phyloP scores from a whole-genome alignment of 495 filamentous ascomycete genomes.

The Neurospora sp. region DNA sequence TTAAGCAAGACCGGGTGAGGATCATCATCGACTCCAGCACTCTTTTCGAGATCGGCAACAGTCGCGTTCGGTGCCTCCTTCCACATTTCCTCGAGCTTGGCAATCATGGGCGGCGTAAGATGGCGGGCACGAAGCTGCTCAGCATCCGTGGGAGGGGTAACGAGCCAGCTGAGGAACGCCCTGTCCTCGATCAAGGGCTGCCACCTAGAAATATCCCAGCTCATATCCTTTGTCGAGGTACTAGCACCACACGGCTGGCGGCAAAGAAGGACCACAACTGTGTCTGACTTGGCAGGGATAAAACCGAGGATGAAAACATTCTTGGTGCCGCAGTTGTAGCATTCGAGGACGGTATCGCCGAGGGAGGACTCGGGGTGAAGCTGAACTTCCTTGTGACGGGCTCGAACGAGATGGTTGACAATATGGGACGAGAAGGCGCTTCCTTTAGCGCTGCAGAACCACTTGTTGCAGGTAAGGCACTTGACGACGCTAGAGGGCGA shows the following conservation, averaged over 20 bases:
- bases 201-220: slow-evolving; percentile 98
- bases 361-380: slow-evolving; percentile 91
- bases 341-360: slow-evolving; percentile 93
- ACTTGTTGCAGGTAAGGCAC: slow-evolving; percentile 91
- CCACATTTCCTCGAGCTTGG: slow-evolving; percentile 97
- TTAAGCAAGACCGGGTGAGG: slow-evolving; percentile 86
- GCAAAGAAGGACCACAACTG: slow-evolving; percentile 92
- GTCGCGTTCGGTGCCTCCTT: slow-evolving; percentile 90
- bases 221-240: slow-evolving; percentile 99
- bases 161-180: slow-evolving; percentile 90
- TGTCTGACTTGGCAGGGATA: slow-evolving; percentile 98
- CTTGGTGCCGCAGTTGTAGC: slow-evolving; percentile 98
- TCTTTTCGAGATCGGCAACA: slow-evolving; percentile 86
- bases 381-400: slow-evolving; percentile 97
- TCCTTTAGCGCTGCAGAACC: slow-evolving; percentile 97
- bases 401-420: slow-evolving; percentile 94
- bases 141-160: slow-evolving; percentile 78
- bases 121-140: slow-evolving; percentile 94
- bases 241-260: slow-evolving; percentile 92
- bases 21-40: slow-evolving; percentile 86
- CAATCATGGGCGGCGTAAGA: slow-evolving; percentile 89
- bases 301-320: slow-evolving; percentile 99
- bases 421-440: slow-evolving; percentile 97
- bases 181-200: slow-evolving; percentile 96
- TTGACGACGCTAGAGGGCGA: slow-evolving; percentile 91